Evolutionary conservation across 2,329 filamentous ascomycete species (phyloP), one percentile per base, ranked within the genome.

Genomic region (Penicillium verrucosum): DNA sequence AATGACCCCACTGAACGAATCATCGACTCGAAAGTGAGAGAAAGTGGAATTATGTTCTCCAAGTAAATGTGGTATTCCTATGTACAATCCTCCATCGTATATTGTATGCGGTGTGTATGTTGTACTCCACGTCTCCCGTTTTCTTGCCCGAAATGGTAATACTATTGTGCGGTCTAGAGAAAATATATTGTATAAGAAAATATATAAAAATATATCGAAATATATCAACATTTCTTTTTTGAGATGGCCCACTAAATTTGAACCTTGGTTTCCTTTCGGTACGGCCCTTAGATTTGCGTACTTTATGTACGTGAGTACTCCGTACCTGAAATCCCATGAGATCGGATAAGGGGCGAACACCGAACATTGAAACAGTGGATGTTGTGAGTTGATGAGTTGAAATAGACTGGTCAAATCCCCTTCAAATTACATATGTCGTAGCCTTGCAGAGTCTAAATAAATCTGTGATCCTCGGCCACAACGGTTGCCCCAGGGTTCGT

Each of bases 401-500:
- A 56, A 34, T 25, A 18, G 50, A 57, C 41, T 29, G 29, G 27
- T 40, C 30, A 32, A 43, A 11, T 36, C 4, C 21, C 36, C 5
- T 10, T 43, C 34, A 29, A 38, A 47, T 45, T 23, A 48, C 6
- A 34, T 34, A 12, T 32, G 11, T 5, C 5, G 30, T 32, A 32
- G 29, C 41, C 34, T 41, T 18, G 49, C 34, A 48, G 53, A 44
- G 41, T 27, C 4, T 14, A 43, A 40, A 56, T 41, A 25, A 46
- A 61, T 55, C 38, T 51, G 34, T 53, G 49, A 62, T 57, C 54
- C 49, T 57, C 44, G 59, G 62, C 59, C 60, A 64, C 12, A 65
- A 65, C 63, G 63, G 63, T 54, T 43, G 64, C 63, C 64, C 63
- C 64, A 66, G 63, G 58, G 64, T 66, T 66, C 64, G 60, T 66